phyloP scores from a whole-genome alignment of 345 rosid genomes.

The Xanthoceras sorbifolium region DNA sequence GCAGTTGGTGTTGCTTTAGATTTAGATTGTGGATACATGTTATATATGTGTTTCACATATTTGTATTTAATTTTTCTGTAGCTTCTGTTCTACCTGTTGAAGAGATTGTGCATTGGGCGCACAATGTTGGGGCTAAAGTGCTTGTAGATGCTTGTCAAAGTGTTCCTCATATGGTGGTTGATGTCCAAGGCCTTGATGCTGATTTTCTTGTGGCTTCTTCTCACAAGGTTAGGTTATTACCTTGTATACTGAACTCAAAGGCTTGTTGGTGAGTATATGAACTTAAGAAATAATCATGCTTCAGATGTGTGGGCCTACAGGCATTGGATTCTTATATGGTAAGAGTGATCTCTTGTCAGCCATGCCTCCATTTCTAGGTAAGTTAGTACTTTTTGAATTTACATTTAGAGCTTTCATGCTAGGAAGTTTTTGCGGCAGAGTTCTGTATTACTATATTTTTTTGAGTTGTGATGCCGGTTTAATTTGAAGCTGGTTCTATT shows the following conservation, averaged over 20 bases:
- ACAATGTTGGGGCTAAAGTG: slow-evolving; percentile 73
- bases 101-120: slow-evolving; percentile 74
- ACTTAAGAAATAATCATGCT: slow-evolving; percentile 76
- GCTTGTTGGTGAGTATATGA: slow-evolving; percentile 35
- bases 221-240: slow-evolving; percentile 76
- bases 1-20: not conserved
- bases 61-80: slow-evolving; percentile 26
- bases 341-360: slow-evolving; percentile 64
- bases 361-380: slow-evolving; percentile 99
- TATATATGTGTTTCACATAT: not conserved
- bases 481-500: slow-evolving; percentile 1
- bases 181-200: slow-evolving; percentile 75
- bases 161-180: slow-evolving; percentile 91
- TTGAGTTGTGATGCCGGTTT: no score
- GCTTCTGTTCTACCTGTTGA: slow-evolving; percentile 83
- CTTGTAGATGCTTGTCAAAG: slow-evolving; percentile 98
- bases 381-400: slow-evolving; percentile 16
- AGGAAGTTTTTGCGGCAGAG: not conserved
- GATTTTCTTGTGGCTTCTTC: slow-evolving; percentile 98
- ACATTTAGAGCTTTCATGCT: not conserved
- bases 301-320: slow-evolving; percentile 99
- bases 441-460: not conserved
- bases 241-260: slow-evolving; percentile 16
- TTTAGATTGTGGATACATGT: not conserved
- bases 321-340: slow-evolving; percentile 94